Evolutionary conservation across 768 basidiomycete genomes (phyloP).

Genomic region (Russula sp.): DNA sequence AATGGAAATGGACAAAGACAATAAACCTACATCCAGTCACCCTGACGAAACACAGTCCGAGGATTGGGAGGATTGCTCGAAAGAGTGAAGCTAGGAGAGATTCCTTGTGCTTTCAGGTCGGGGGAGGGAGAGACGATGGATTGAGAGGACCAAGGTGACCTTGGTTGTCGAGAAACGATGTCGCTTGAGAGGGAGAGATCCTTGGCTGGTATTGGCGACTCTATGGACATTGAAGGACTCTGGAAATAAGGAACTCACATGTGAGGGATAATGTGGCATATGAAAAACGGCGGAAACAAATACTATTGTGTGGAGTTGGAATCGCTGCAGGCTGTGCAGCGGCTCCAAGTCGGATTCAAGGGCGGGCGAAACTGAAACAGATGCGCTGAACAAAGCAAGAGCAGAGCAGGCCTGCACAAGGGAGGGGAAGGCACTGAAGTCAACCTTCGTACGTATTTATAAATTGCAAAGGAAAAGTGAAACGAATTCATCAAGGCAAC

Average conservation of each 20-base stretch:
- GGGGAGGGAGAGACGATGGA: neutral
- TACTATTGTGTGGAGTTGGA: slow-evolving; percentile 31
- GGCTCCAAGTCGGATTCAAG: slow-evolving; percentile 61
- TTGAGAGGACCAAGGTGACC: neutral
- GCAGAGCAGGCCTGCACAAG: slow-evolving; percentile 47
- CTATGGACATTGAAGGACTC: neutral
- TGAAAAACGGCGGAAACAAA: neutral
- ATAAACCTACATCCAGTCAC: slow-evolving; percentile 69
- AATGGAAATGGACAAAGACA: neutral
- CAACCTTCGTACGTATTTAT: slow-evolving; percentile 20
- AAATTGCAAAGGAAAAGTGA: slow-evolving; percentile 1
- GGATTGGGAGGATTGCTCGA: slow-evolving; percentile 71
- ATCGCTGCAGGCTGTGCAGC: slow-evolving; percentile 47
- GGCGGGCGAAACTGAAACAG: slow-evolving; percentile 46
- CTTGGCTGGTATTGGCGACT: slow-evolving; percentile 7
- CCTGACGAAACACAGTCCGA: slow-evolving; percentile 56
- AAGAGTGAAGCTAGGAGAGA: slow-evolving; percentile 39
- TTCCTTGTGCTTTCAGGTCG: neutral
- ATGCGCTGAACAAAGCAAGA: slow-evolving; percentile 44
- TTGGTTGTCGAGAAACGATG: neutral
- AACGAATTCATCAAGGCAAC: neutral
- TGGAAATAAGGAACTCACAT: neutral
- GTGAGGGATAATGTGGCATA: neutral
- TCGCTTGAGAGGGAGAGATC: neutral
- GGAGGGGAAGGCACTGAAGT: slow-evolving; percentile 13